Evolutionary conservation across 202 grass and related monocot species (phyloP), one percentile per base, ranked within the genome.

Genomic region (Zizania palustris): DNA sequence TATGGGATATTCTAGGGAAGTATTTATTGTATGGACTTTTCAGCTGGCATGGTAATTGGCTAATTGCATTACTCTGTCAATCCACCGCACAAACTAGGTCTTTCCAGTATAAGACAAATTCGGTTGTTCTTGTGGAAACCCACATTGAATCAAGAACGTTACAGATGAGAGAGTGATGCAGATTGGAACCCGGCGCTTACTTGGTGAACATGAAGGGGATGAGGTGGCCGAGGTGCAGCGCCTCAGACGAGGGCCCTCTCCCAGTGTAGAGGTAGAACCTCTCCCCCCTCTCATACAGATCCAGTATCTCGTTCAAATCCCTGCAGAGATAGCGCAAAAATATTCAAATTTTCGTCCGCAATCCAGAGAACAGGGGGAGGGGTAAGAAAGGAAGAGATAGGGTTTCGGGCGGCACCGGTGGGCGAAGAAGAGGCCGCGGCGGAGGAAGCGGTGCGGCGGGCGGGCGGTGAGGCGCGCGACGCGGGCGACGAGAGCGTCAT

Each of bases 201-300:
- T 92, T 98, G 38, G 95, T 95, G 80, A 98, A 98, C 95, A 98
- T 98, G 82, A 94, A 98, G 39, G 95, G 95, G 28, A 98, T 61
- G 63, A 98, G 90, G 65, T 98, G 95, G 4, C 95, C 95, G 41
- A 98, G 79, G 85, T 98, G 95, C 83, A 98, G 65, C 1, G 91
- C 83, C 85, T 95, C 95, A 0, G 91, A 98, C 14, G 95, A 98
- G 35, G 95, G 95, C 0, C 95, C 95, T 71, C 91, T 94, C 49
- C 95, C 91, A 2, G 91, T 98, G 78, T 98, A 98, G 11, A 98
- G 83, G 72, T 92, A 98, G 79, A 98, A 98, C 41, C 83, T 95
- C 58, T 92, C 85, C 3, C 91, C 89, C 63, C 21, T 90, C 85
- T 99, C 92, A 35, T 85, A 99, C 10, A 92, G 54, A 79, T 95